Conservation (phyloP, 1,139 yeast species). For the Kazachstania sp. region DNA sequence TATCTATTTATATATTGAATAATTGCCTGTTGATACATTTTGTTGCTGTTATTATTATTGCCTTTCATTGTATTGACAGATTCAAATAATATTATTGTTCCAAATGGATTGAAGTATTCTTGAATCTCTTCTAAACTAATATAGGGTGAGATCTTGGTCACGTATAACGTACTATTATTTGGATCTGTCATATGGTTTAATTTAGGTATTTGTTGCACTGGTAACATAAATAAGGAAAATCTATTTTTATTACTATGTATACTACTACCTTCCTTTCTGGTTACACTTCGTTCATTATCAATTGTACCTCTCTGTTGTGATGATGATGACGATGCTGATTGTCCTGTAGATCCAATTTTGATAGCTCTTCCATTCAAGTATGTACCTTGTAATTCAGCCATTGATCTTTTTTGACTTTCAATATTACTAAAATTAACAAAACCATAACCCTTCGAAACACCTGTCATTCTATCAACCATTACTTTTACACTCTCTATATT, state of each 20-base stretch:
- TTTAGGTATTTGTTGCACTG: constrained; percentile 30
- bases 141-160: constrained; percentile 57
- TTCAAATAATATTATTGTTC: constrained; percentile 35
- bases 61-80: constrained; percentile 35
- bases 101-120: constrained; percentile 56
- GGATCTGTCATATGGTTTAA: constrained; percentile 53
- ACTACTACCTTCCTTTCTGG: not conserved
- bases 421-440: constrained; percentile 62
- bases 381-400: constrained; percentile 65
- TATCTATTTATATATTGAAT: constrained; percentile 54
- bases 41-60: not conserved
- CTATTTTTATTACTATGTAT: not conserved
- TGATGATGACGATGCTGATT: not conserved
- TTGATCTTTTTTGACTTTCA: constrained; percentile 54
- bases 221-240: constrained; percentile 20
- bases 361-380: constrained; percentile 69
- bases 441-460: constrained; percentile 68
- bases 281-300: not conserved
- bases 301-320: not conserved
- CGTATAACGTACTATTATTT: constrained; percentile 63
- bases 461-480: constrained; percentile 68
- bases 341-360: constrained; percentile 60
- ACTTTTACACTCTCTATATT: constrained; percentile 35
- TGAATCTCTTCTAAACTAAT: constrained; percentile 53
- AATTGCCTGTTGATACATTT: not conserved